Conservation (phyloP, 2,329 filamentous ascomycete species). For the Sporothrix brasiliensis region DNA sequence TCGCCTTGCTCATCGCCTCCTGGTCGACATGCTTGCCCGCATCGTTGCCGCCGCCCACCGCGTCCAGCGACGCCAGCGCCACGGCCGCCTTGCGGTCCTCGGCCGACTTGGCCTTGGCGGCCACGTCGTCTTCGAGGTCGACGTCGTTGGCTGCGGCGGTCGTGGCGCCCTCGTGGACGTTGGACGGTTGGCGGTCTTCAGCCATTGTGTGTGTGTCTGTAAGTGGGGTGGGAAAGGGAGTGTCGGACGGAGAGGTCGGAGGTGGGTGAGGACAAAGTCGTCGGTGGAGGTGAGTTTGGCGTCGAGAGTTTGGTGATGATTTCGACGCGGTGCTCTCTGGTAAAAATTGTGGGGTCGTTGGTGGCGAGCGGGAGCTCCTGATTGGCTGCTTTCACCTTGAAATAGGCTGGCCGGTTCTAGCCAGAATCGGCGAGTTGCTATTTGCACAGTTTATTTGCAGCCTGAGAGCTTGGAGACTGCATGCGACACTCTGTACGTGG, state of each 20-base stretch:
- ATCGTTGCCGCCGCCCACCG: conserved; percentile 48
- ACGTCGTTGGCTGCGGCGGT: conserved; percentile 59
- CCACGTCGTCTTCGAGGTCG: conserved; percentile 61
- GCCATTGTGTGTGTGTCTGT: conserved; percentile 53
- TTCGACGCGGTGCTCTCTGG: neutral
- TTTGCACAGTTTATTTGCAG: neutral
- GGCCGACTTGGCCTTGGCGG: conserved; percentile 61
- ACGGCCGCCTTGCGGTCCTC: conserved; percentile 78
- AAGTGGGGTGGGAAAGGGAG: neutral
- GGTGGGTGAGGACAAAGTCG: neutral
- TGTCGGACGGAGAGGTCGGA: neutral
- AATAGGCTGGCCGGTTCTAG: neutral
- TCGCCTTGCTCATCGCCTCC: conserved; percentile 71
- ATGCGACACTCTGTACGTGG: neutral
- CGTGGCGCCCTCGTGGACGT: conserved; percentile 62
- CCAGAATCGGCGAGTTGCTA: neutral
- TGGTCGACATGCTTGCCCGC: conserved; percentile 65
- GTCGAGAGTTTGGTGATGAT: conserved; percentile 2
- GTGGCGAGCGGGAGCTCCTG: conserved; percentile 2
- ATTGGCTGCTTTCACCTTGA: neutral
- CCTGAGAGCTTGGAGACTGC: neutral
- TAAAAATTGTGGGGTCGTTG: neutral
- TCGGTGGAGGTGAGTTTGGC: neutral
- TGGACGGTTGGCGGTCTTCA: conserved; percentile 58
- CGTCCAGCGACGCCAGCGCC: conserved; percentile 71